These are phyloP conservation scores for Cladosporium sp. DNA, from an alignment of 2,329 filamentous ascomycete genomes.

Conservation along the genomic window DNA sequence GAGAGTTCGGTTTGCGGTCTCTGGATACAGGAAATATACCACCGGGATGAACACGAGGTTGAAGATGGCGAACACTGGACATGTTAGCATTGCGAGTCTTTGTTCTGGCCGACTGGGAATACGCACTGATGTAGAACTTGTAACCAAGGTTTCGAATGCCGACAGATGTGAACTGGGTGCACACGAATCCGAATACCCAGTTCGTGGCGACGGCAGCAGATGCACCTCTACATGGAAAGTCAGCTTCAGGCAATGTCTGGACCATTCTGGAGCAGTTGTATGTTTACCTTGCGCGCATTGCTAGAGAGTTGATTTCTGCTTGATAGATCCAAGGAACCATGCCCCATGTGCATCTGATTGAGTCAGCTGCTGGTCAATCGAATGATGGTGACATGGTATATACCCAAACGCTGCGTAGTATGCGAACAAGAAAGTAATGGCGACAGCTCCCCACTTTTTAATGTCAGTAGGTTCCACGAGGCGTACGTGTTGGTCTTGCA, in stretches of 20 bases:
- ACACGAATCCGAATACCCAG: conserved; percentile 22
- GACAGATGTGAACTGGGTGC: conserved; percentile 17
- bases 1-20: conserved; percentile 45
- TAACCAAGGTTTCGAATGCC: conserved; percentile 21
- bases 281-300: conserved; percentile 10
- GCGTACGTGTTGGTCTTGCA: not conserved
- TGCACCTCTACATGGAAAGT: conserved; percentile 4
- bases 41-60: conserved; percentile 50
- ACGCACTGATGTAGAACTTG: conserved; percentile 20
- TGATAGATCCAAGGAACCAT: conserved; percentile 22
- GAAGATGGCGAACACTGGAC: conserved; percentile 25
- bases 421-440: conserved; percentile 22
- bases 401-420: conserved; percentile 27
- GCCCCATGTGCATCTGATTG: conserved; percentile 9
- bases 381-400: not conserved
- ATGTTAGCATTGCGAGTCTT: no score
- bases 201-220: conserved; percentile 19
- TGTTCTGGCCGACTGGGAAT: no score
- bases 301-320: conserved; percentile 20
- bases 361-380: not conserved
- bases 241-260: not conserved
- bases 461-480: not conserved
- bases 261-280: not conserved
- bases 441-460: conserved; percentile 21
- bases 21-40: conserved; percentile 50